A percentile compares a stretch with the other conserved stretches of the same genome.
These are phyloP conservation scores for Trichoderma sp. DNA, from an alignment of 2,329 filamentous ascomycete species.

Conservation along the genomic window DNA sequence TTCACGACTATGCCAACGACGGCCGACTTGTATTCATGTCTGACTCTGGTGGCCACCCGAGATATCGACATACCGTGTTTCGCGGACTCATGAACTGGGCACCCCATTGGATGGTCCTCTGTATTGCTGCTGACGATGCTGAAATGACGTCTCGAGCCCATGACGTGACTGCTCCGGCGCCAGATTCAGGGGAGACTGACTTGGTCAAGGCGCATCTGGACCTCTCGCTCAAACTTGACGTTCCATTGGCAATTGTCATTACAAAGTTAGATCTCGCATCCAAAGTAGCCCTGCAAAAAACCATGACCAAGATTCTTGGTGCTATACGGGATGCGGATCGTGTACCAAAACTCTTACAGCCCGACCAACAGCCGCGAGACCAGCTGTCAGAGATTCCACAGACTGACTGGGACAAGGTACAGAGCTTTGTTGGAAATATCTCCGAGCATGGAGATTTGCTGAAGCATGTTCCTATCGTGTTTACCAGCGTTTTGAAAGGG, in stretches of 20 bases:
- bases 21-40: constrained; percentile 84
- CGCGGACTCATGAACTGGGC: constrained; percentile 93
- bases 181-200: constrained; percentile 56
- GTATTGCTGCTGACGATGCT: constrained; percentile 77
- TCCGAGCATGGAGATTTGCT: constrained; percentile 45
- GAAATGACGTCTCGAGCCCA: constrained; percentile 42
- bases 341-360: constrained; percentile 71
- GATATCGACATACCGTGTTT: constrained; percentile 85
- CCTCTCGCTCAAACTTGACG: constrained; percentile 76
- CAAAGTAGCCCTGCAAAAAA: constrained; percentile 67
- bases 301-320: constrained; percentile 72
- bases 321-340: constrained; percentile 75
- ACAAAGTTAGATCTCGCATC: constrained; percentile 90
- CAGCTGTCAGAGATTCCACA: constrained; percentile 60
- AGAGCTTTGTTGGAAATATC: constrained; percentile 56
- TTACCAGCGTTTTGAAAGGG: constrained; percentile 85
- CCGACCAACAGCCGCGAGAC: constrained; percentile 49
- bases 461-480: constrained; percentile 74
- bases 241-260: constrained; percentile 79
- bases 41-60: constrained; percentile 87
- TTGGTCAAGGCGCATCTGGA: constrained; percentile 79
- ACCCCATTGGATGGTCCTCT: constrained; percentile 89
- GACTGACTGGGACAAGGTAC: constrained; percentile 60
- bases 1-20: constrained; percentile 74
- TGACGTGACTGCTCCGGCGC: neutral